Evolutionary conservation across 768 basidiomycete genomes (phyloP), one percentile per base, ranked within the genome.

Genomic region (Termitomyces sp.): DNA sequence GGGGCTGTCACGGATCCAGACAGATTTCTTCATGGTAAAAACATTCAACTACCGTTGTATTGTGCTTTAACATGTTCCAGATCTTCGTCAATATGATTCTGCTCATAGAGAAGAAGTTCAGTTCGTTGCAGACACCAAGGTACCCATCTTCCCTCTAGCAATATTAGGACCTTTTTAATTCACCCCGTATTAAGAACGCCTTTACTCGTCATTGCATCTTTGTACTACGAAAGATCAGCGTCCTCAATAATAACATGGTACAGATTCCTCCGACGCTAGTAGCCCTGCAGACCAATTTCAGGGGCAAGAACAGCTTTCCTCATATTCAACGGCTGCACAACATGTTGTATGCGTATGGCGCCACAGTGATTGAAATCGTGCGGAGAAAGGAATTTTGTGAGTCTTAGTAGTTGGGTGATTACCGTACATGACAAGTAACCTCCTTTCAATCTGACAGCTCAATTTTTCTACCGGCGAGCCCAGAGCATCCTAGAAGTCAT

Each of bases 331-430:
- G 96, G 18, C 74, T 98, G 43, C 94, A 96, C 67, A 86, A 82
- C 55, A 90, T 98, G 84, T 70, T 95, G 0, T 94, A 93, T 66
- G 93, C 92, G 0, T 98, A 98, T 69, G 90, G 91, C 0, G 90
- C 92, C 1, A 93, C 94, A 0, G 81, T 97, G 9, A 80, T 94
- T 18, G 96, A 98, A 71, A 85, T 98, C 31, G 90, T 95, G 2
- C 79, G 96, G 57, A 78, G 96, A 55, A 92, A 92, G 64, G 92
- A 96, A 67, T 97, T 96, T 69, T 79, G 92, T 88, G 59, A 69
- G 86, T 70, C 8, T 55, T 32, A 7, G 42, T 14, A 53, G 13
- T 22, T 0, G 27, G n/a, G 26, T 41, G 26, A 55, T 26, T 18
- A 37, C 42, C 24, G 52, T 43, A 12, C 20, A 32, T 34, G 22